phyloP scores from a whole-genome alignment of 805 yeast species.

The Candida dajiaensis region DNA sequence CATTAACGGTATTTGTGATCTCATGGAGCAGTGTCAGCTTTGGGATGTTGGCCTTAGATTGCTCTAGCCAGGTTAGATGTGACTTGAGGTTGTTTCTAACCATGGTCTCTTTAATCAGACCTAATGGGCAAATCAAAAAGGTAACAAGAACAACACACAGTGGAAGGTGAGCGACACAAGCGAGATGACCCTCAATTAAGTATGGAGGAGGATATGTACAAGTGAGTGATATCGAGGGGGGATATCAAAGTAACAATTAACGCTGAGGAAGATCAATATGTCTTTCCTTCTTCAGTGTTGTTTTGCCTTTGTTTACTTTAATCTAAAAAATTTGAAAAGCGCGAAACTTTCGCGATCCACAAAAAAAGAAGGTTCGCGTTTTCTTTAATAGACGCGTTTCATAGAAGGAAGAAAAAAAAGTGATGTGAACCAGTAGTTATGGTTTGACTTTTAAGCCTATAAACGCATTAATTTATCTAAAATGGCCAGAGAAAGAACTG shows the following conservation, averaged over 20 bases:
- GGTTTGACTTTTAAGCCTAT: not conserved
- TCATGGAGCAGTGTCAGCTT: slow-evolving; percentile 10
- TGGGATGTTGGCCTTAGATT: slow-evolving; percentile 20
- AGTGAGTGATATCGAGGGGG: no score
- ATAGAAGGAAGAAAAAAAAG: not conserved
- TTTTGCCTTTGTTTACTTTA: not conserved
- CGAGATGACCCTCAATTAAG: no score
- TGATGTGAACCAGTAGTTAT: no score
- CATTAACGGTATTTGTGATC: slow-evolving; percentile 6
- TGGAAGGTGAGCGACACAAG: no score
- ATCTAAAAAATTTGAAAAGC: not conserved
- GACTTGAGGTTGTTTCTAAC: slow-evolving; percentile 24
- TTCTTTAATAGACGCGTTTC: no score
- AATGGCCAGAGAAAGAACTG: slow-evolving; percentile 21
- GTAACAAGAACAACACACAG: no score
- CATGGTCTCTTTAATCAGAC: slow-evolving; percentile 1
- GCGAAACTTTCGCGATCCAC: no score
- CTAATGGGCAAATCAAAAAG: not conserved
- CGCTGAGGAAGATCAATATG: no score
- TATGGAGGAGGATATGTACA: no score
- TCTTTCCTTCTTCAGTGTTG: no score
- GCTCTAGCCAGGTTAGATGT: slow-evolving; percentile 23
- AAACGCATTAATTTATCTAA: not conserved
- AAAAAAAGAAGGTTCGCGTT: no score
- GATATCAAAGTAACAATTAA: no score